phyloP scores from a whole-genome alignment of 176 grass and related monocot species.

The Typha latifolia region DNA sequence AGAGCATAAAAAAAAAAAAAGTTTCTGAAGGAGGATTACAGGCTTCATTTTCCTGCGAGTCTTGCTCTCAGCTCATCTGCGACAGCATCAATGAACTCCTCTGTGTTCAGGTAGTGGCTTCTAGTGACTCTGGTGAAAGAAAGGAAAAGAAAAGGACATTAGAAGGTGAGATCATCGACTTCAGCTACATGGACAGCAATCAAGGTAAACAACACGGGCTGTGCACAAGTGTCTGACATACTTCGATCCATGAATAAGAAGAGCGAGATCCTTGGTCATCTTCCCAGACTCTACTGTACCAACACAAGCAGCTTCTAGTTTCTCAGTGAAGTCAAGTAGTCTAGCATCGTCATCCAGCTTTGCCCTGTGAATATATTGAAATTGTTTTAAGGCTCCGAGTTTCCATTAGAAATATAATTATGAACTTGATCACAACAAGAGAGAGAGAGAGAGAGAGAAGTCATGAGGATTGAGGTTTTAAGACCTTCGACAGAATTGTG shows the following conservation, averaged over 20 bases:
- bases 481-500: not conserved
- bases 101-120: slow-evolving; percentile 71
- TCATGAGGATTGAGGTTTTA: not conserved
- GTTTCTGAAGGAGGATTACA: too few species aligned
- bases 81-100: slow-evolving; percentile 87
- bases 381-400: not conserved
- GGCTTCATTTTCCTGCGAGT: slow-evolving; percentile 38
- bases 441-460: too few species aligned
- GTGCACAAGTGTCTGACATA: slow-evolving; percentile 22
- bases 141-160: slow-evolving; percentile 4
- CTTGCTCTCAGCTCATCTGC: slow-evolving; percentile 55
- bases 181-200: not conserved
- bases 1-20: not conserved
- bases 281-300: slow-evolving; percentile 86
- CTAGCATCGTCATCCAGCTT: slow-evolving; percentile 79
- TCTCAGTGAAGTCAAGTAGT: slow-evolving; percentile 70
- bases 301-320: slow-evolving; percentile 77
- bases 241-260: slow-evolving; percentile 84
- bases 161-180: not conserved
- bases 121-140: slow-evolving; percentile 48
- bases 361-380: slow-evolving; percentile 35
- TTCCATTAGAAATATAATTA: too few species aligned
- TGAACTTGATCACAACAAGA: too few species aligned
- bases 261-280: slow-evolving; percentile 98
- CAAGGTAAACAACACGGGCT: not conserved